These are phyloP conservation scores for Fonsecaea monophora DNA, from an alignment of 2,329 filamentous ascomycete genomes.

Conservation along the genomic window DNA sequence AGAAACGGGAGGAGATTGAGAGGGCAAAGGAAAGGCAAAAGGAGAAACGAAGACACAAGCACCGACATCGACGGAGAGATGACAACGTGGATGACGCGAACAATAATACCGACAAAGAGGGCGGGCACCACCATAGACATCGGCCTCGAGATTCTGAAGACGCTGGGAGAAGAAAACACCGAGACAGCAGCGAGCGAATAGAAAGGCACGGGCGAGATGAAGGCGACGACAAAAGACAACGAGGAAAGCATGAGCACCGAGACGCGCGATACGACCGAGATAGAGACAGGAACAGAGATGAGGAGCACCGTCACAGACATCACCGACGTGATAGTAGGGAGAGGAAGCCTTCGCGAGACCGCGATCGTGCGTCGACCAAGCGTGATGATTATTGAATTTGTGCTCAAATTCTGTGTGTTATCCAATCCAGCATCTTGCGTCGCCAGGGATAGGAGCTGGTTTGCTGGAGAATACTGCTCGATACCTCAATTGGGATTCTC, in stretches of 20 bases:
- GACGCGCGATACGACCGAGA: conserved; percentile 4
- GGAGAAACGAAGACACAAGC: conserved; percentile 54
- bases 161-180: conserved; percentile 2
- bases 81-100: conserved; percentile 17
- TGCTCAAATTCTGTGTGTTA: not conserved
- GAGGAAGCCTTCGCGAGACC: conserved; percentile 37
- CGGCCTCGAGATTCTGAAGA: conserved; percentile 10
- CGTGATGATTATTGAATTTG: conserved; percentile 18
- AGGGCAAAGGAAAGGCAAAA: conserved; percentile 65
- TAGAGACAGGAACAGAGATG: conserved; percentile 6
- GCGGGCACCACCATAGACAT: conserved; percentile 20
- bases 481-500: not conserved
- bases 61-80: conserved; percentile 46
- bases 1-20: conserved; percentile 88
- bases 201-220: conserved; percentile 8
- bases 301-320: conserved; percentile 16
- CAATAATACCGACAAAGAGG: conserved; percentile 11
- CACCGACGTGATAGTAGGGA: conserved; percentile 37
- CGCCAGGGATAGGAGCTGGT: not conserved
- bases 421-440: not conserved
- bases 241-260: conserved; percentile 5
- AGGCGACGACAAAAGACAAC: conserved; percentile 13
- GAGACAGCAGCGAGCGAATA: not conserved
- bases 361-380: conserved; percentile 12
- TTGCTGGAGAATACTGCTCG: not conserved